Base-by-base conservation (phyloP, 371 early-diverging fungal genomes). In the Mortierella sp. region DNA sequence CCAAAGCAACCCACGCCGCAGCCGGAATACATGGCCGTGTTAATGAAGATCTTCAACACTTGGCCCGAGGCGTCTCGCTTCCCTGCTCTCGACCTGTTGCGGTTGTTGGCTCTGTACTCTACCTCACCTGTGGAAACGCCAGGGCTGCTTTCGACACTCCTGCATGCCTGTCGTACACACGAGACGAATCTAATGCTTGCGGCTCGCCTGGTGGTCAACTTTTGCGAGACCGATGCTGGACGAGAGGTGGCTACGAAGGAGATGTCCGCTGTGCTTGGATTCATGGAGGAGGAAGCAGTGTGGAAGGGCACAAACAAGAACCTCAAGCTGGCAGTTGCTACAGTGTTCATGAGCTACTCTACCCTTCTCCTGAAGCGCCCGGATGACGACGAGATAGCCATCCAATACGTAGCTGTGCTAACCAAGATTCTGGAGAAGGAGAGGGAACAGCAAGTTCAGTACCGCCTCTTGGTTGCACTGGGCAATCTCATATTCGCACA, bases 41-140 rank as follows among this genome's bases (percentile, higher is more conserved):
- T 88, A 12, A 54, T 83, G 31, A 83, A 83, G 50, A 71, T 84
- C 12, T 78, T 84, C 39, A 70, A 67, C 27, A 63, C 78, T 5
- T 93, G 93, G 93, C 90, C 93, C 2, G 73, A 79, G 16, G 71
- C 78, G 13, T 68, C 82, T 13, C 88, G 95, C 6, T 96, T 95
- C 79, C 97, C 97, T 56, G 93, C 87, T 4, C 79, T 97, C 51
- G 98, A 97, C 66, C 71, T 96, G 18, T 68, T 96, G 21, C 90
- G 98, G 4, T 80, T 96, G 10, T 61, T 84, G 5, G 83, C 88
- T 0, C 71, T 93, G 6, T 80, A 87, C 53, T 81, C 86, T 2
- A 58, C 62, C 5, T 58, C 54, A 21, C 67, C 80, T 0, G 70
- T 70, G 1, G 78, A 72, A 46, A 72, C 60, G 2, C 80, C 67